A percentile compares a stretch with the other conserved stretches of the same genome.
phyloP scores from a whole-genome alignment of 495 filamentous ascomycete species.

The Penicillium goetzii region DNA sequence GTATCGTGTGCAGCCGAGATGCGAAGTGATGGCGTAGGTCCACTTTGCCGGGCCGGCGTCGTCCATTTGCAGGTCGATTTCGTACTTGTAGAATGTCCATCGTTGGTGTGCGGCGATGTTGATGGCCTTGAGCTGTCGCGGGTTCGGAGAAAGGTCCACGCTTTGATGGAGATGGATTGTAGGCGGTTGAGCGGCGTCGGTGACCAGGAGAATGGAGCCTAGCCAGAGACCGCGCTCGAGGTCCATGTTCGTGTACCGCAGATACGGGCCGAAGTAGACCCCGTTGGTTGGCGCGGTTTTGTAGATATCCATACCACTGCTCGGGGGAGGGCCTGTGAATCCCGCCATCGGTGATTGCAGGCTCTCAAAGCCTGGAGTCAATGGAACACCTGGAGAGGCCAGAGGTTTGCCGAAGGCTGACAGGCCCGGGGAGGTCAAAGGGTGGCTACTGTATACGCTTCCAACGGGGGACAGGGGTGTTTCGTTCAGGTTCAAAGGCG shows the following conservation, averaged over 20 bases:
- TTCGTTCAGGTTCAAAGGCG: conserved; percentile 76
- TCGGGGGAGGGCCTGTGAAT: conserved; percentile 83
- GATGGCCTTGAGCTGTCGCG: conserved; percentile 81
- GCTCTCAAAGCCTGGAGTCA: conserved; percentile 74
- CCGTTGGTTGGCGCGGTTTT: conserved; percentile 92
- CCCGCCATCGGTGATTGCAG: conserved; percentile 74
- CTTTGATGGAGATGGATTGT: conserved; percentile 96
- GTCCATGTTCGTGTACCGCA: conserved; percentile 97
- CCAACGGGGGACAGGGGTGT: conserved; percentile 77
- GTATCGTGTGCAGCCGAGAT: conserved; percentile 93
- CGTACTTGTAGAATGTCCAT: conserved; percentile 96
- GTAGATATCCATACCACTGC: conserved; percentile 86
- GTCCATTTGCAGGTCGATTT: conserved; percentile 88
- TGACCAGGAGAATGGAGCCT: conserved; percentile 81
- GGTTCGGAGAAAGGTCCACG: conserved; percentile 88
- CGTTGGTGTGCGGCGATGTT: conserved; percentile 86
- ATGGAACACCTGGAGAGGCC: conserved; percentile 74
- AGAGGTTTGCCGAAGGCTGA: conserved; percentile 74
- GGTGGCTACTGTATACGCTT: conserved; percentile 75
- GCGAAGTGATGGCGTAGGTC: conserved; percentile 98
- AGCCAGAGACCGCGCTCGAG: conserved; percentile 89
- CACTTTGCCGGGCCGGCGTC: conserved; percentile 81
- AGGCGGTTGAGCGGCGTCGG: conserved; percentile 89
- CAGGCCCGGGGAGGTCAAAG: conserved; percentile 71
- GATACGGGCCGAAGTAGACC: conserved; percentile 97